Base-by-base conservation (phyloP, 2,329 filamentous ascomycete species). In the Ceratocystis cubensis region DNA sequence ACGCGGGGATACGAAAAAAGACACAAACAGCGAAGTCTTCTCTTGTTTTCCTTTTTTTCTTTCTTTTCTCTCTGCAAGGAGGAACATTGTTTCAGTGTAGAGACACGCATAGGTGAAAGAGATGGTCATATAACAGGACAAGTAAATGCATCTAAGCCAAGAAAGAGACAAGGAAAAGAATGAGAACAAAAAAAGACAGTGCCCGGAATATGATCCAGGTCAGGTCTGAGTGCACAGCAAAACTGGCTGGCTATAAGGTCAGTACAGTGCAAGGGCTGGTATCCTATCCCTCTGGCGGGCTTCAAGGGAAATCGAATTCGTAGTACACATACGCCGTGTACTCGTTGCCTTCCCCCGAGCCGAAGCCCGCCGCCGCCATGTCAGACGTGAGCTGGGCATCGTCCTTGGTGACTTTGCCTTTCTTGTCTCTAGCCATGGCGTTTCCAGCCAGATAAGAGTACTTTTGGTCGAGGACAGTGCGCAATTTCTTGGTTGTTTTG, bases 321-420 rank as follows among this genome's bases (percentile, higher is more conserved):
- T 97, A 99, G 80, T 92, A 96, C 74, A 97, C 94, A 77, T 95
- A 99, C 50, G 94, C 88, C 68, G 91, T 94, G 79, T 97, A 99
- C 75, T 96, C 91, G 71, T 84, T 81, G 65, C 86, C 87, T 68
- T 91, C 89, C 20, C 84, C 85, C 53, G 84, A 82, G 28, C 80
- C 81, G 63, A 87, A 75, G 30, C 85, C 88, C 3, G 87, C 87
- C 2, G 88, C 87, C 50, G 91, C 89, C 83, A 96, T 89, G 71
- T 97, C 93, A 46, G 86, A 88, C 53, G 88, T 86, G 73, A 89
- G 77, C 33, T 84, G 80, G 15, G 87, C 86, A 72, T 97, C 93
- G 73, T 99, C 94, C 76, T 96, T 95, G 73, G 88, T 88, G 71
- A 94, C 86, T 70, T 89, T 86, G 30, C 94, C 94, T 73, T 93